phyloP scores from a whole-genome alignment of 2,329 filamentous ascomycete genomes.

The Colletotrichum sp. region DNA sequence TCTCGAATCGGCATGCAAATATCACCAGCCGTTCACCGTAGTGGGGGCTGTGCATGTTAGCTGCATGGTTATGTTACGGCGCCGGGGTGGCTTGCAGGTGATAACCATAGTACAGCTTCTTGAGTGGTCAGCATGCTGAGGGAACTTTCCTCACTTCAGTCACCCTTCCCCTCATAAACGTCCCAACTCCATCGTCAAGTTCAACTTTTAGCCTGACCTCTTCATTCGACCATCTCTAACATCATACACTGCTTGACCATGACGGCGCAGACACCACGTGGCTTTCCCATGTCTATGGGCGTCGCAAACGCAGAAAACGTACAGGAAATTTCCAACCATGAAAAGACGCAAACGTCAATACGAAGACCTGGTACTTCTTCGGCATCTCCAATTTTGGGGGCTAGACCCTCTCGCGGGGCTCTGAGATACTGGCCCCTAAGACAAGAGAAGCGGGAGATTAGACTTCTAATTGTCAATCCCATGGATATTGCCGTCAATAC shows the following conservation, averaged over 20 bases:
- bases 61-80: neutral
- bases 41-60: neutral
- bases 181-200: neutral
- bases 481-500: too few species aligned
- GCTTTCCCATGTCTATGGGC: neutral
- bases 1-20: neutral
- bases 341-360: neutral
- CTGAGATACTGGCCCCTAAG: neutral
- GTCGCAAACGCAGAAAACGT: neutral
- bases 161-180: neutral
- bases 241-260: neutral
- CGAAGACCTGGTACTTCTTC: neutral
- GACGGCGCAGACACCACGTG: neutral
- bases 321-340: fast-evolving
- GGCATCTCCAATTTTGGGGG: neutral
- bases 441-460: neutral
- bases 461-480: neutral
- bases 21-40: neutral
- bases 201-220: neutral
- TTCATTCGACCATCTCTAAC: neutral
- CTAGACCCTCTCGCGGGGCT: neutral
- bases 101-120: neutral
- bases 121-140: neutral
- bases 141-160: neutral
- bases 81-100: neutral